Evolutionary conservation across 148 eudicot genomes (phyloP), one percentile per base, ranked within the genome.

Genomic region (Cornus controversa): DNA sequence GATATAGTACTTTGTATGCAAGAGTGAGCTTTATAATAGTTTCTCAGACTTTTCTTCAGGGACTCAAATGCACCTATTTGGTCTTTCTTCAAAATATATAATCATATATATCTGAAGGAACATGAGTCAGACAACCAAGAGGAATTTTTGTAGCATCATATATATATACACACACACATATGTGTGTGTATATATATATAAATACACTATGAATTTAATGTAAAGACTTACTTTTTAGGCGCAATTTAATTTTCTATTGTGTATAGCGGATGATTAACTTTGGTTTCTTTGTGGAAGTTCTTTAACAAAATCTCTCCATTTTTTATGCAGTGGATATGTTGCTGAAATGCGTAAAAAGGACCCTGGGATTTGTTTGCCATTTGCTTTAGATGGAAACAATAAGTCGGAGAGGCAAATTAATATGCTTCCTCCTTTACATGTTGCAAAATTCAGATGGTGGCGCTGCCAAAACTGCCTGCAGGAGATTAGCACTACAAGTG

Each of bases 401-500:
- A 71, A 72, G 54, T 75, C 75, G 11, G 78, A 42, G 69, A 84
- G 79, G 63, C 74, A 81, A 40, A n/a, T 16, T 6, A 45, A 40
- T 22, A 78, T 79, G 67, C 86, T 90, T 72, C 91, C 93, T 75
- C 90, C 92, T 64, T 79, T 94, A 70, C 66, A 77, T 18, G 83
- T 88, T 78, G 85, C 86, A 18, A 84, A 83, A 40, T 92, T 83
- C 74, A 81, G 81, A 79, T 89, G 86, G 88, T 89, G 94, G 94
- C 77, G 82, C 63, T 94, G 97, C 75, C 70, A 72, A 67, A 74
- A 68, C 36, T 87, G 90, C 57, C 36, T 81, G 58, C 72, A 64
- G 64, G 81, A 83, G 22, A 66, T 67, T 80, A 82, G 67, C n/a
- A 13, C 78, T 57, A 67, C 79, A 62, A 76, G 67, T 45, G 36